These are phyloP conservation scores for Citrus inodora DNA, from an alignment of 345 rosid species.

Conservation along the genomic window DNA sequence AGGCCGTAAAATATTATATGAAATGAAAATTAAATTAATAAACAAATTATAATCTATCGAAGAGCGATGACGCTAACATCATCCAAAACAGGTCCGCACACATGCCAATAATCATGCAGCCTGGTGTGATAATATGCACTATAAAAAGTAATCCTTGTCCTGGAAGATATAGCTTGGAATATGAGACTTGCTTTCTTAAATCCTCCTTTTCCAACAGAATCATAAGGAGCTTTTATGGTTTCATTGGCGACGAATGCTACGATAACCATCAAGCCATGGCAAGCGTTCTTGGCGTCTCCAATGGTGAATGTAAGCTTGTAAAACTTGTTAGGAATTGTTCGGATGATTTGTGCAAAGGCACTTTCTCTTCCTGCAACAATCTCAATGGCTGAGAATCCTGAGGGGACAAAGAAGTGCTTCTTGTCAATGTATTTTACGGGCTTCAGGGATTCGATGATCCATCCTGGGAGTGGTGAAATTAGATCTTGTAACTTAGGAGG, in stretches of 20 bases:
- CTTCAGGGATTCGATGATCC: constrained; percentile 86
- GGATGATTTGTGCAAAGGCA: constrained; percentile 73
- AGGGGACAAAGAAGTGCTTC: constrained; percentile 60
- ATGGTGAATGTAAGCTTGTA: constrained; percentile 54
- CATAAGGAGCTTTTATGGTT: constrained; percentile 37
- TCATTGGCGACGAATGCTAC: constrained; percentile 58
- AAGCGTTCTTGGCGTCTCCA: constrained; percentile 75
- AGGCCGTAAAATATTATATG: no score
- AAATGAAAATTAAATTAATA: not conserved
- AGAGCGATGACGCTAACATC: constrained; percentile 41
- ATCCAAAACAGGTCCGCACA: constrained; percentile 89
- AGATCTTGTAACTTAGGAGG: constrained; percentile 49
- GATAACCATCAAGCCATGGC: constrained; percentile 83
- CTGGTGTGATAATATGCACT: constrained; percentile 72
- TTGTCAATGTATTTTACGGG: constrained; percentile 73
- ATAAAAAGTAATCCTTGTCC: constrained; percentile 71
- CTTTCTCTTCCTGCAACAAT: constrained; percentile 82
- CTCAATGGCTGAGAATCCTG: constrained; percentile 59
- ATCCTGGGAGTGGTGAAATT: constrained; percentile 77
- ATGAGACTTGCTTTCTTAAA: constrained; percentile 38
- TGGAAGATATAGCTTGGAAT: constrained; percentile 41
- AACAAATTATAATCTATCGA: not conserved
- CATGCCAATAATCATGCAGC: constrained; percentile 61
- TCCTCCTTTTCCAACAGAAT: constrained; percentile 53
- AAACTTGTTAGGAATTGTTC: constrained; percentile 39